A percentile compares a stretch with the other conserved stretches of the same genome.
phyloP scores from a whole-genome alignment of 129 eudicot genomes.

The sunflower (Helianthus annuus) region DNA sequence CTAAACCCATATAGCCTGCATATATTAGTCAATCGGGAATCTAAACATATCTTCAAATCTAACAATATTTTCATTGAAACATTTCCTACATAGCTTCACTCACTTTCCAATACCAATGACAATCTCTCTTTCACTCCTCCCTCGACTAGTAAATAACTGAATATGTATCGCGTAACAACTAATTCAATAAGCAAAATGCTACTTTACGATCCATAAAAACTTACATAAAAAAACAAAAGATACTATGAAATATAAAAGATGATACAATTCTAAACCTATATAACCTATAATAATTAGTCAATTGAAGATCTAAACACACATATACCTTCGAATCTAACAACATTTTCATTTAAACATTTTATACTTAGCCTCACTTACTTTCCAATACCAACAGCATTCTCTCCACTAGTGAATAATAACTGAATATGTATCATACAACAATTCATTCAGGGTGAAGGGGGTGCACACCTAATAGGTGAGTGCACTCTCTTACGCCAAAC shows the following conservation, averaged over 20 bases:
- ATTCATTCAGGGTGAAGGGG: background rate
- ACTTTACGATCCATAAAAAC: background rate
- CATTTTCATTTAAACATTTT: background rate
- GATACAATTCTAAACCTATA: slow-evolving; percentile 3
- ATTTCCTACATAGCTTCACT: slow-evolving; percentile 16
- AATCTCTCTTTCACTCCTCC: background rate
- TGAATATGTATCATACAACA: background rate
- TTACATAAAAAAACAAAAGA: background rate
- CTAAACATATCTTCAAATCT: slow-evolving; percentile 11
- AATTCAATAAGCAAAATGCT: background rate
- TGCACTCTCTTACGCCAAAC: no score
- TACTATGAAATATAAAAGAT: background rate
- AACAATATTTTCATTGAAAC: background rate
- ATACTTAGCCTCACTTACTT: slow-evolving; percentile 7
- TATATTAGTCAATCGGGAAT: background rate
- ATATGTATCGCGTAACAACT: background rate
- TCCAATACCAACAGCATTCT: no score
- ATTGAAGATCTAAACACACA: slow-evolving; percentile 3
- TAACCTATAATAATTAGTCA: background rate
- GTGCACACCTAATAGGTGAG: no score
- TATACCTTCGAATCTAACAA: background rate
- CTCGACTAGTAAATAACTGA: background rate
- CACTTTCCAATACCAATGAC: background rate
- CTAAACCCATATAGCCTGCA: background rate
- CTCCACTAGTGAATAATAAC: no score